These are phyloP conservation scores for Yamadazyma scolyti DNA, from an alignment of 805 yeast species.

Conservation along the genomic window DNA sequence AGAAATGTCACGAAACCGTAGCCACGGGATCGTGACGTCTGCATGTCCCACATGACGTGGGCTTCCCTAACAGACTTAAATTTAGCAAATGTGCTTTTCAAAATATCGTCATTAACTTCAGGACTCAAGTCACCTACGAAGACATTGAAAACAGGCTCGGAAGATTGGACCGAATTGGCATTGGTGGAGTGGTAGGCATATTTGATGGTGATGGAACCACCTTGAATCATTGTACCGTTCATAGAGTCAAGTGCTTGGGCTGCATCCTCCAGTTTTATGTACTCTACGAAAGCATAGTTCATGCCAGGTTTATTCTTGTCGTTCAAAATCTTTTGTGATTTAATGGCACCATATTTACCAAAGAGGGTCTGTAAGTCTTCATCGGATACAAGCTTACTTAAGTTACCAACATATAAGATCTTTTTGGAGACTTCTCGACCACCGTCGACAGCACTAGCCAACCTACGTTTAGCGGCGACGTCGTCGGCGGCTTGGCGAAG, in stretches of 20 bases:
- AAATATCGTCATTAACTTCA: slow-evolving; percentile 76
- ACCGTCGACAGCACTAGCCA: slow-evolving; percentile 74
- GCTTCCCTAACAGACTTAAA: slow-evolving; percentile 71
- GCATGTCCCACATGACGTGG: slow-evolving; percentile 97
- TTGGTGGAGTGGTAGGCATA: slow-evolving; percentile 86
- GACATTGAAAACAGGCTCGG: slow-evolving; percentile 57
- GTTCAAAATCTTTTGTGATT: slow-evolving; percentile 63
- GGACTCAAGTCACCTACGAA: slow-evolving; percentile 85
- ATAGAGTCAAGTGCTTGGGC: slow-evolving; percentile 56
- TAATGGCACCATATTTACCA: slow-evolving; percentile 56
- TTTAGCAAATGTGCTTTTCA: slow-evolving; percentile 52
- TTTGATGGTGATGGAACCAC: slow-evolving; percentile 58
- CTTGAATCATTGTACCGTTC: slow-evolving; percentile 55
- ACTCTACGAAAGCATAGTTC: slow-evolving; percentile 84
- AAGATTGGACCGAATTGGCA: slow-evolving; percentile 40
- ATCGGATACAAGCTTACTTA: slow-evolving; percentile 64
- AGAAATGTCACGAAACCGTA: slow-evolving; percentile 84
- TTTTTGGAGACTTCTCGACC: slow-evolving; percentile 76
- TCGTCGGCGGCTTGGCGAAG: too few relatives aligned
- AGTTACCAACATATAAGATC: slow-evolving; percentile 73
- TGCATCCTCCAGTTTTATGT: slow-evolving; percentile 54
- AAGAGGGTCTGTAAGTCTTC: slow-evolving; percentile 60
- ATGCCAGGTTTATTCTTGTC: slow-evolving; percentile 73
- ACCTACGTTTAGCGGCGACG: too few relatives aligned
- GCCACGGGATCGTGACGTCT: slow-evolving; percentile 86